These are phyloP conservation scores for Paracoccidioides lutzii DNA, from an alignment of 2,329 filamentous ascomycete genomes.

Conservation along the genomic window DNA sequence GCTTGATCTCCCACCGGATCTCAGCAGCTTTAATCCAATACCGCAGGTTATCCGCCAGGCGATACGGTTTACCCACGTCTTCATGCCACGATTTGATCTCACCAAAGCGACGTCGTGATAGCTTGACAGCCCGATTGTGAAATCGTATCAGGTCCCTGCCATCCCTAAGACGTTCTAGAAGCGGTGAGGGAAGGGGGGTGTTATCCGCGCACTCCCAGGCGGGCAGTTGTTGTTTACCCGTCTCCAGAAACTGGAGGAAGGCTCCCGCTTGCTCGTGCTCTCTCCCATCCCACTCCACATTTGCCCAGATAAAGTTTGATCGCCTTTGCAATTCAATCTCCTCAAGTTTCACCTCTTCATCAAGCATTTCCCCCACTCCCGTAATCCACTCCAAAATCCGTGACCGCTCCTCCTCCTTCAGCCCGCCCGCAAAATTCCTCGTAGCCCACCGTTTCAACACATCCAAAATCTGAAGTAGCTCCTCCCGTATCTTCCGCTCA, in stretches of 20 bases:
- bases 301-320: constrained; percentile 67
- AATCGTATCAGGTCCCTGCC: constrained; percentile 71
- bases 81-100: constrained; percentile 78
- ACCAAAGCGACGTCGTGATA: constrained; percentile 76
- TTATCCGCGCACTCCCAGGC: constrained; percentile 46
- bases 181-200: constrained; percentile 42
- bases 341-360: constrained; percentile 64
- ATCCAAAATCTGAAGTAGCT: constrained; percentile 77
- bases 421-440: constrained; percentile 71
- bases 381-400: constrained; percentile 68
- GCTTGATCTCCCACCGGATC: constrained; percentile 75
- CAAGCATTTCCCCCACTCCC: constrained; percentile 63
- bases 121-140: constrained; percentile 78
- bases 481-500: constrained; percentile 71
- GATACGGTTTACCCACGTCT: constrained; percentile 91
- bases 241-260: constrained; percentile 65
- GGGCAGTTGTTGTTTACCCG: constrained; percentile 46
- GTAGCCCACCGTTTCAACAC: constrained; percentile 83
- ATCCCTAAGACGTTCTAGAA: constrained; percentile 61
- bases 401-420: constrained; percentile 64
- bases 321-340: constrained; percentile 58
- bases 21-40: constrained; percentile 97
- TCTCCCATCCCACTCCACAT: constrained; percentile 60
- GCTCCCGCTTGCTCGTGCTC: constrained; percentile 68
- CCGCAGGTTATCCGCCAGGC: constrained; percentile 80